These are phyloP conservation scores for Chrysanthemum makinoi DNA, from an alignment of 129 eudicot genomes.

Conservation along the genomic window DNA sequence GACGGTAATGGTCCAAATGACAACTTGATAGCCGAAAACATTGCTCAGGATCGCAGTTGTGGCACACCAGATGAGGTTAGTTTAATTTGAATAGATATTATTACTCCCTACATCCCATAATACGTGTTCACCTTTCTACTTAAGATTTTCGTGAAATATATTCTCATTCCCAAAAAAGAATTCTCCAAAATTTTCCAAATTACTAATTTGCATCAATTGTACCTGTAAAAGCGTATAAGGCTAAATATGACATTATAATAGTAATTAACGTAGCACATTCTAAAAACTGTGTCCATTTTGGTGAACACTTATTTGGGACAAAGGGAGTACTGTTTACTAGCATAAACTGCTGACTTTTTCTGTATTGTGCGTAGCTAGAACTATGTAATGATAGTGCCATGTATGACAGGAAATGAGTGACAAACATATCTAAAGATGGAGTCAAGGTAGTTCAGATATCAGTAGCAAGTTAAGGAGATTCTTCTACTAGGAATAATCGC, in stretches of 20 bases:
- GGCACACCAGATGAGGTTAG: conserved; percentile 19
- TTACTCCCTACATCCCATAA: background rate
- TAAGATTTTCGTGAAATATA: too few relatives aligned
- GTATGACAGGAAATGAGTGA: conserved; percentile 5
- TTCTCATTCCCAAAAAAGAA: too few relatives aligned
- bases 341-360: background rate
- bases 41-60: conserved; percentile 1
- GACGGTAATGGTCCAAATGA: conserved; percentile 24
- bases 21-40: background rate
- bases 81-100: background rate
- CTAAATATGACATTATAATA: too few relatives aligned
- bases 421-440: background rate
- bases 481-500: background rate
- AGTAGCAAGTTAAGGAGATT: background rate
- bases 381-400: background rate
- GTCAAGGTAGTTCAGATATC: background rate
- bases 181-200: too few relatives aligned
- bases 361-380: background rate
- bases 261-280: too few relatives aligned
- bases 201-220: too few relatives aligned
- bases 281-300: too few relatives aligned
- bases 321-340: background rate
- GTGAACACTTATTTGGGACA: too few relatives aligned
- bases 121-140: background rate
- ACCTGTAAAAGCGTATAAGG: too few relatives aligned